These are phyloP conservation scores for Cicer bijugum DNA, from an alignment of 306 rosid species.

Conservation along the genomic window DNA sequence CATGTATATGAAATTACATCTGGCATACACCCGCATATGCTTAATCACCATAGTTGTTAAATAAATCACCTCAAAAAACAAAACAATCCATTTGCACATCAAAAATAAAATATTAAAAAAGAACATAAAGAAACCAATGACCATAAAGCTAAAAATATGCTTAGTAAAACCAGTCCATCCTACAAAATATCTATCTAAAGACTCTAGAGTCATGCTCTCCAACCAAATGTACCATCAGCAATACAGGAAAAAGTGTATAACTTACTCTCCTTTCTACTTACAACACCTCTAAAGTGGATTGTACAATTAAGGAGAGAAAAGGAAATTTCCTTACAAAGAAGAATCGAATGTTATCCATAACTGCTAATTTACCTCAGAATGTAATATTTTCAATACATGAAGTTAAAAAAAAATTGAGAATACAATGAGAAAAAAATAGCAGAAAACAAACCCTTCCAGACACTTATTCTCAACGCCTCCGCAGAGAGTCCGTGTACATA, in stretches of 20 bases:
- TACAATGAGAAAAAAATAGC: slow-evolving; percentile 39
- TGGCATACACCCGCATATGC: slow-evolving; percentile 2
- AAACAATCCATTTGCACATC: neutral
- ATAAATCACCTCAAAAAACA: slow-evolving; percentile 31
- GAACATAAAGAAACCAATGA: neutral
- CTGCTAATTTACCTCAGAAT: slow-evolving; percentile 34
- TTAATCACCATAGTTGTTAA: slow-evolving; percentile 3
- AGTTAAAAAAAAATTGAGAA: slow-evolving; percentile 1
- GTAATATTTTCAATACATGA: slow-evolving; percentile 20
- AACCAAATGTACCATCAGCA: slow-evolving; percentile 14
- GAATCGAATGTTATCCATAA: neutral
- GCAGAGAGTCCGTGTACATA: slow-evolving; percentile 94
- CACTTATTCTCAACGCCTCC: slow-evolving; percentile 94
- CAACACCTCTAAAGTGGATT: slow-evolving; percentile 14
- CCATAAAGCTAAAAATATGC: neutral
- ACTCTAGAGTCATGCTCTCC: slow-evolving; percentile 9
- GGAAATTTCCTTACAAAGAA: neutral
- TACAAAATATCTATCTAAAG: slow-evolving; percentile 17
- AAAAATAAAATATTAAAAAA: neutral
- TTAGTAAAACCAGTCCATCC: slow-evolving; percentile 21
- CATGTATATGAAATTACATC: slow-evolving; percentile 16
- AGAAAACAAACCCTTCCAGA: slow-evolving; percentile 86
- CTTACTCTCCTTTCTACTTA: slow-evolving; percentile 27
- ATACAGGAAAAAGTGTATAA: neutral
- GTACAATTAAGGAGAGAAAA: slow-evolving; percentile 8